Base-by-base conservation (phyloP, 2,329 filamentous ascomycete genomes). In the Sporothrix pseudoabietina region DNA sequence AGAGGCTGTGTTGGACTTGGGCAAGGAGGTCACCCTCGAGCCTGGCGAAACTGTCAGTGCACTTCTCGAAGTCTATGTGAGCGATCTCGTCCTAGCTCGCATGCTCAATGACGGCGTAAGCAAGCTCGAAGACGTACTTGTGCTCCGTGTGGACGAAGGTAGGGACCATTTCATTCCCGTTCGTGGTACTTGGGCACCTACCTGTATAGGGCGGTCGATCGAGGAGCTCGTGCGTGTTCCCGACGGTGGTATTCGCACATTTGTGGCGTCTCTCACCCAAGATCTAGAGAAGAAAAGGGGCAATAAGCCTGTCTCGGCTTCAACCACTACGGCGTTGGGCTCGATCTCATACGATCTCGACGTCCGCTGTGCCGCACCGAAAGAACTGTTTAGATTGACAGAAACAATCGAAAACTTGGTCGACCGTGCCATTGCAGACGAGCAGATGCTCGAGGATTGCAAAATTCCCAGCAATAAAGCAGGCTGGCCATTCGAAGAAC, bases 151-250 rank as follows among this genome's bases (percentile, higher is more conserved):
- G 5, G 87, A 89, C 12, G 89, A 91, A 71, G 97, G 97, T 0
- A 88, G 94, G 66, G 96, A 99, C 78, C 92, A 98, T 79, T 99
- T 99, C 79, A 89, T 99, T 54, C 91, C 94, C 0, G 85, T 97
- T 0, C 90, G 88, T 32, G 96, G 88, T 0, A 84, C 83, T 0
- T 99, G 96, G 95, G 84, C 91, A 3, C 92, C 92, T 9, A 94
- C 93, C 0, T 92, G 90, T 77, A 92, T 98, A 68, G 93, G 93
- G 0, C 90, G 93, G 52, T 94, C 92, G 0, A 87, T 99, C n/a
- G 91, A 94, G 74, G 94, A 97, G 78, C 86, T 99, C 9, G 93
- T 97, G 69, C 89, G 91, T 22, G 89, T 98, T 4, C 94, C 96
- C 0, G 94, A 87, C 12, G 94, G 94, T 4, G 91, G 96, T 5